Percentiles rank a stretch among this genome's conserved stretches.
These are phyloP conservation scores for Elaeis guineensis DNA, from an alignment of 176 grass and related monocot genomes.

Conservation along the genomic window DNA sequence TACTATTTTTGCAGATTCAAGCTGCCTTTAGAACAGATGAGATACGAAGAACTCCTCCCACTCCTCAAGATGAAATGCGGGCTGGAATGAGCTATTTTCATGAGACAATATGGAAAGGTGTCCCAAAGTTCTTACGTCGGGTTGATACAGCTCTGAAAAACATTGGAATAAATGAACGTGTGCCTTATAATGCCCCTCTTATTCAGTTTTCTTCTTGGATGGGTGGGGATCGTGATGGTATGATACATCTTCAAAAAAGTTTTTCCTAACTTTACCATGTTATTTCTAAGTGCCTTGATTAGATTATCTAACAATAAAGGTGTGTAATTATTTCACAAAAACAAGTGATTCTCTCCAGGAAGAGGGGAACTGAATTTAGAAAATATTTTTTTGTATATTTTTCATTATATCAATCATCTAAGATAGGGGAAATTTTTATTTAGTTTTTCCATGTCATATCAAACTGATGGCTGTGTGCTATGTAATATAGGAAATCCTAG, in stretches of 20 bases:
- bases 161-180: slow-evolving; percentile 81
- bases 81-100: slow-evolving; percentile 99
- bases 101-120: slow-evolving; percentile 98
- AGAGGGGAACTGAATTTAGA: too few species aligned
- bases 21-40: slow-evolving; percentile 95
- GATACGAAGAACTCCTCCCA: slow-evolving; percentile 72
- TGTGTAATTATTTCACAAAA: too few species aligned
- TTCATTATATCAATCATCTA: too few species aligned
- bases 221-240: slow-evolving; percentile 97
- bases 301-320: too few species aligned
- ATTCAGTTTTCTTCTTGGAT: slow-evolving; percentile 99
- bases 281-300: too few species aligned
- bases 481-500: slow-evolving; percentile 65
- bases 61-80: slow-evolving; percentile 92
- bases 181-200: slow-evolving; percentile 90
- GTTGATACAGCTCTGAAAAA: slow-evolving; percentile 95
- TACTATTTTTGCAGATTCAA: slow-evolving; percentile 63
- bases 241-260: slow-evolving; percentile 10
- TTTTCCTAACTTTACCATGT: background rate
- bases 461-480: too few species aligned
- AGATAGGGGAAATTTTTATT: too few species aligned
- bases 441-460: too few species aligned
- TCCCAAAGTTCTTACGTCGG: slow-evolving; percentile 83
- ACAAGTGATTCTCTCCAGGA: too few species aligned
- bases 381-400: too few species aligned